Percentiles rank a stretch among this genome's conserved stretches.
Evolutionary conservation across 345 rosid genomes (phyloP).

Genomic region (Sisymbrium altissimum): DNA sequence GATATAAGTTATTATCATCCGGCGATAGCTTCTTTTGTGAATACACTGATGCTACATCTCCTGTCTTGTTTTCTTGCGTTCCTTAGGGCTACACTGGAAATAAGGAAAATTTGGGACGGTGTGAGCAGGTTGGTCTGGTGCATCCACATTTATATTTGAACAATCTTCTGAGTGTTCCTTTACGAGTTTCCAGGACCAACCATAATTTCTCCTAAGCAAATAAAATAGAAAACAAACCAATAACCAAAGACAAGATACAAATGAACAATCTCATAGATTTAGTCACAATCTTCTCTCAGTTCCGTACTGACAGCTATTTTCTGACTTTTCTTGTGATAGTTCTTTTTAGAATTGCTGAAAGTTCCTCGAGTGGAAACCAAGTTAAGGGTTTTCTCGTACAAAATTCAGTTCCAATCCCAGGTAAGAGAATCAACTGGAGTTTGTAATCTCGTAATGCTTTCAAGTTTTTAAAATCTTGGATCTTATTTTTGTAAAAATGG

Average conservation of each 20-base stretch:
- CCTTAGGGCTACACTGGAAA: constrained; percentile 60
- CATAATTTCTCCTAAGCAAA: neutral
- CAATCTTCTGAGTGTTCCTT: neutral
- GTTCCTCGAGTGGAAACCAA: constrained; percentile 81
- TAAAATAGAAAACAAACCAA: neutral
- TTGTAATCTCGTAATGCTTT: constrained; percentile 18
- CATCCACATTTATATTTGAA: constrained; percentile 13
- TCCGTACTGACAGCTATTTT: constrained; percentile 18
- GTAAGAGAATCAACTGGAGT: constrained; percentile 35
- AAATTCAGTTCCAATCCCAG: constrained; percentile 68
- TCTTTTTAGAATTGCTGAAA: constrained; percentile 76
- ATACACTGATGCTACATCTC: constrained; percentile 15
- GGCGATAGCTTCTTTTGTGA: neutral
- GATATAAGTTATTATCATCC: neutral
- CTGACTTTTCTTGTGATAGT: constrained; percentile 43
- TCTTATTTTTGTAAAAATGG: constrained; percentile 3
- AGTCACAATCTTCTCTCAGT: neutral
- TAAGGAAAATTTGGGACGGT: constrained; percentile 68
- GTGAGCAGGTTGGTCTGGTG: constrained; percentile 60
- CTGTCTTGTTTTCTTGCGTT: constrained; percentile 23
- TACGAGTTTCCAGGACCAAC: neutral
- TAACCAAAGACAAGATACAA: neutral
- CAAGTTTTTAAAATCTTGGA: constrained; percentile 5
- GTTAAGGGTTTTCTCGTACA: constrained; percentile 76
- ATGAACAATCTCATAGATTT: constrained; percentile 9